Percentiles rank a stretch among this genome's conserved stretches.
These are phyloP conservation scores for Obelidium mucronatum DNA, from an alignment of 192 early-diverging fungal species.

Conservation along the genomic window DNA sequence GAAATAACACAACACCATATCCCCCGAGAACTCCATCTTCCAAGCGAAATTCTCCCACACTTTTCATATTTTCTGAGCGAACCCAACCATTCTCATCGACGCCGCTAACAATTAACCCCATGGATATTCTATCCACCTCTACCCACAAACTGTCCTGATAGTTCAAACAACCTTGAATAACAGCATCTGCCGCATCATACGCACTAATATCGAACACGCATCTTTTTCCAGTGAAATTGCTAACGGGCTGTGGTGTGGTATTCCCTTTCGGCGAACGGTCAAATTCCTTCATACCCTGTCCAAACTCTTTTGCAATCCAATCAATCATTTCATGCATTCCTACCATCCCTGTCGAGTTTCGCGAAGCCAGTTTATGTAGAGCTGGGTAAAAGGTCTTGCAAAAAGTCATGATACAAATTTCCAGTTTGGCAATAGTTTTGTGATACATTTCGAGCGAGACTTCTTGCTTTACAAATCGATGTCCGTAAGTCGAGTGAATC, in stretches of 20 bases:
- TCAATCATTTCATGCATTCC: slow-evolving; percentile 41
- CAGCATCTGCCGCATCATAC: slow-evolving; percentile 6
- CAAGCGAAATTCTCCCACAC: neutral
- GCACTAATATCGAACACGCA: slow-evolving; percentile 26
- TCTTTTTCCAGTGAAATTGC: neutral
- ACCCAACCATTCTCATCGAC: slow-evolving; percentile 34
- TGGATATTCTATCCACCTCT: slow-evolving; percentile 29
- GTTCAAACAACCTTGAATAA: neutral
- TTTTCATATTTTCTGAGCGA: neutral
- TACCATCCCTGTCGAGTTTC: slow-evolving; percentile 5
- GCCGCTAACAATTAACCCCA: slow-evolving; percentile 32
- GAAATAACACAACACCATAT: slow-evolving; percentile 2
- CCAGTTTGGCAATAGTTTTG: slow-evolving; percentile 4
- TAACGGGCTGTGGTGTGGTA: neutral
- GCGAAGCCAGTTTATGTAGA: slow-evolving; percentile 32
- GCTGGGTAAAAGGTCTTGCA: slow-evolving; percentile 35
- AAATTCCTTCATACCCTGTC: slow-evolving; percentile 1
- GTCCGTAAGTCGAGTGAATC: neutral
- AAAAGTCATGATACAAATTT: slow-evolving; percentile 16
- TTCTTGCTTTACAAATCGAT: neutral
- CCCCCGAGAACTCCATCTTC: neutral
- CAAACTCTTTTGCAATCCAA: slow-evolving; percentile 29
- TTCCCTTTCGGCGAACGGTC: neutral
- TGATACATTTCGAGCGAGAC: neutral
- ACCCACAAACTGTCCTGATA: slow-evolving; percentile 25